These are phyloP conservation scores for Henckelia pumila DNA, from an alignment of 257 asterid species.

Conservation along the genomic window DNA sequence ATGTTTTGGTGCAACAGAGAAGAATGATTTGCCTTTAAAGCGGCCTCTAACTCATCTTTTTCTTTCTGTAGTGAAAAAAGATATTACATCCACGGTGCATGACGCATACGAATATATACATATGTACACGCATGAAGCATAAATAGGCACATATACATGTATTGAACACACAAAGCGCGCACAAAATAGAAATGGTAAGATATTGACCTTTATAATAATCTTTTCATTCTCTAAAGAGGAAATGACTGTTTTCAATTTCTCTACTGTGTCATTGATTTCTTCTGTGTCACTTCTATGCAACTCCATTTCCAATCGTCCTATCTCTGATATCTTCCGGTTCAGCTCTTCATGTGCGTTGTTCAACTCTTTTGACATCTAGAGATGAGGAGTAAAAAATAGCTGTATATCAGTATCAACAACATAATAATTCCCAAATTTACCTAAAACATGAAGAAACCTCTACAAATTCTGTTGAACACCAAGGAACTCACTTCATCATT, in stretches of 20 bases:
- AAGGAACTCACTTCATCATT: constrained; percentile 61
- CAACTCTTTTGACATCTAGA: constrained; percentile 63
- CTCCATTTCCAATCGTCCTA: constrained; percentile 57
- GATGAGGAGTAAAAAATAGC: constrained; percentile 10
- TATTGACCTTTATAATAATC: constrained; percentile 57
- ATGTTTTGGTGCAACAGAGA: constrained; percentile 36
- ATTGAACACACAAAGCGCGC: not conserved
- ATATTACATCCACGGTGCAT: constrained; percentile 25
- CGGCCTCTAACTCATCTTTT: constrained; percentile 65
- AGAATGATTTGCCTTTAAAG: constrained; percentile 47
- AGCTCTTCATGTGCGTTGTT: constrained; percentile 50
- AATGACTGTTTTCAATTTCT: constrained; percentile 52
- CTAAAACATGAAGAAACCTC: constrained; percentile 8
- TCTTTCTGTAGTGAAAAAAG: constrained; percentile 60
- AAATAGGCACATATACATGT: not conserved
- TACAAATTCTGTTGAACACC: constrained; percentile 1
- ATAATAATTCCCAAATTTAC: not conserved
- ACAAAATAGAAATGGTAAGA: constrained; percentile 24
- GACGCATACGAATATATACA: constrained; percentile 21
- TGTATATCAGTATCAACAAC: not conserved
- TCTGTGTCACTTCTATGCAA: constrained; percentile 47
- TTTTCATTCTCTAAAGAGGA: constrained; percentile 68
- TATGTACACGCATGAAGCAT: constrained; percentile 17
- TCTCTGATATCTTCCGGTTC: constrained; percentile 61
- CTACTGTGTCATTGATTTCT: constrained; percentile 41